Evolutionary conservation across 2,329 filamentous ascomycete genomes (phyloP), one percentile per base, ranked within the genome.

Genomic region (Arthrobotrys pseudoclavata): DNA sequence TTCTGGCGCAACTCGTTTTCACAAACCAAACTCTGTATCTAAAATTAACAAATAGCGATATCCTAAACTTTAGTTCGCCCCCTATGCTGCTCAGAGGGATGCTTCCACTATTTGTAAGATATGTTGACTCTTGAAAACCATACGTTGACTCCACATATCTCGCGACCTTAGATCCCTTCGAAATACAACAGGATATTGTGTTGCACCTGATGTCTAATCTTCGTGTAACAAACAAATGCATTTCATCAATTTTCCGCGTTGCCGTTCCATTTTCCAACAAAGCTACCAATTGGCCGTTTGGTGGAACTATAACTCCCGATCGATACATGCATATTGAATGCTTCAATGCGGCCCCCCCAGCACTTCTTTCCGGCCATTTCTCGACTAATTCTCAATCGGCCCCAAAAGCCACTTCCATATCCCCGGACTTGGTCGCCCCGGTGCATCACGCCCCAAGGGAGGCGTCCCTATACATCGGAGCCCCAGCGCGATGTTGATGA

Each of bases 261-360:
- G 50, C 24, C 13, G 3, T 10, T 31, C 13, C 50, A 53, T 34
- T 53, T 53, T 31, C 50, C 50, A 53, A 53, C 50, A 53, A 53
- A 29, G 24, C 48, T 31, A 4, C 6, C 6, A 37, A n/a, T n/a
- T n/a, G n/a, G n/a, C n/a, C n/a, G n/a, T n/a, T n/a, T n/a, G n/a
- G n/a, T n/a, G 34, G 10, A 13, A 9, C 34, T 3, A 29, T 4
- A 29, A 29, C 26, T 29, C 26, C 26, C 7, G 48, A 29, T 52
- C 15, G 22, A 24, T 24, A 13, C 24, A 29, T 26, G 4, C 48
- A 13, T 13, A 13, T n/a, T 24, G 47, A n/a, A 53, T 37, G 52
- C 10, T 12, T 57, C 29, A 22, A 77, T 71, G 72, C 50, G 60
- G 37, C 45, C 62, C 40, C 45, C 24, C 18, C 72, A 24, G n/a